These are phyloP conservation scores for Tetrahymena thermophila DNA, from an alignment of 73 alveolate species.

Conservation along the genomic window DNA sequence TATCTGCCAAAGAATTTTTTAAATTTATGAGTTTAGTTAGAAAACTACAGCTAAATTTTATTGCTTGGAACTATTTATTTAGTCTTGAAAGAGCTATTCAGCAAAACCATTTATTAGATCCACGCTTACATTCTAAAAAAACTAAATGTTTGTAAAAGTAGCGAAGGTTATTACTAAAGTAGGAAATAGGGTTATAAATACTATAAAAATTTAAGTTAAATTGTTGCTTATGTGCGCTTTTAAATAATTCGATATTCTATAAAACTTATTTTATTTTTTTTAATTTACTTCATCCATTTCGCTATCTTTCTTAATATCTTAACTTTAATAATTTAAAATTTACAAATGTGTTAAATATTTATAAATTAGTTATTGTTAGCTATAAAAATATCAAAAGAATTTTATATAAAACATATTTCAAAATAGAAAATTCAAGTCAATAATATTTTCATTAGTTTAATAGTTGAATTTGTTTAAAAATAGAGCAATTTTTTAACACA, in stretches of 20 bases:
- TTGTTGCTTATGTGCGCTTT: too few species aligned
- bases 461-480: too few species aligned
- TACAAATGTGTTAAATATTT: too few species aligned
- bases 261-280: too few species aligned
- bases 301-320: background rate
- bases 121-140: background rate
- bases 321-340: too few species aligned
- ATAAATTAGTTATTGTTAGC: too few species aligned
- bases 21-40: background rate
- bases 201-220: background rate
- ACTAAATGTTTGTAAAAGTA: background rate
- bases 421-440: too few species aligned
- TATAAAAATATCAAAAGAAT: too few species aligned
- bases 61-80: background rate
- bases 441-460: too few species aligned
- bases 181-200: background rate
- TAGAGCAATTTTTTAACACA: too few species aligned
- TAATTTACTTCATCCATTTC: background rate
- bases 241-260: too few species aligned
- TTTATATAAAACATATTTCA: too few species aligned
- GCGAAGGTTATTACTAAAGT: background rate
- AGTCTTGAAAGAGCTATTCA: background rate
- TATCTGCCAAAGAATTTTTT: background rate
- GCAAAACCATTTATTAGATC: background rate
- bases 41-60: background rate